Conservation (phyloP, 2,329 filamentous ascomycete species). For the Ambrosiella cleistominuta region DNA sequence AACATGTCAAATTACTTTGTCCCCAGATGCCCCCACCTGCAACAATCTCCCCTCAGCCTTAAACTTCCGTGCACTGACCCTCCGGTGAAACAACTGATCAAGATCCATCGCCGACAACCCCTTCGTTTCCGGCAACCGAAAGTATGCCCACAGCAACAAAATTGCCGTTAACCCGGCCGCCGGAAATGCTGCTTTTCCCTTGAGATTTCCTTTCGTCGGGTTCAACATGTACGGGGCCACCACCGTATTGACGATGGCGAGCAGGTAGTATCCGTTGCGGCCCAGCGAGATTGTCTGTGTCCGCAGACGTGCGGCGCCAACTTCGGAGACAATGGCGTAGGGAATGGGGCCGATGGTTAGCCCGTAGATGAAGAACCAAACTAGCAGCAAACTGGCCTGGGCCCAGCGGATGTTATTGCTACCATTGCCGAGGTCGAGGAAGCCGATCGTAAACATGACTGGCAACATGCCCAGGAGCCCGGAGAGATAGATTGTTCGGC, state of each 20-base stretch:
- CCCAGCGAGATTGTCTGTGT: conserved; percentile 28
- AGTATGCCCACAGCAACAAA: conserved; percentile 19
- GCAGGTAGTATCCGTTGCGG: conserved; percentile 20
- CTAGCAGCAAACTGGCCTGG: conserved; percentile 25
- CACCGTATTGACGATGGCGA: conserved; percentile 18
- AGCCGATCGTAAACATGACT: conserved; percentile 27
- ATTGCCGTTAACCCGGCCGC: conserved; percentile 4
- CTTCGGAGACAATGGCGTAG: conserved; percentile 27
- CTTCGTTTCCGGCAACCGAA: conserved; percentile 21
- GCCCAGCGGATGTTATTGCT: conserved; percentile 18
- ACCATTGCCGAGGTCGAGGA: conserved; percentile 21
- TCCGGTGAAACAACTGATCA: conserved; percentile 20
- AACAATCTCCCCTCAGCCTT: not conserved
- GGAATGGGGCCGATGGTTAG: conserved; percentile 28
- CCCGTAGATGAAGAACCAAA: conserved; percentile 28
- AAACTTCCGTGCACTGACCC: conserved; percentile 15
- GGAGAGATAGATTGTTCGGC: conserved; percentile 25
- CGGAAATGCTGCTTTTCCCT: conserved; percentile 21
- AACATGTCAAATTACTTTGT: not conserved
- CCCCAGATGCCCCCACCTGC: no score
- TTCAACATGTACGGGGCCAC: conserved; percentile 21
- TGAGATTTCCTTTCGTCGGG: conserved; percentile 20
- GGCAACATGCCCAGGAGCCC: conserved; percentile 23
- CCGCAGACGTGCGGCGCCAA: conserved; percentile 25
- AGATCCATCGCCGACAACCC: conserved; percentile 21